Evolutionary conservation across 208 protist species (phyloP).

Genomic region (Vickermania ingenoplastis): DNA sequence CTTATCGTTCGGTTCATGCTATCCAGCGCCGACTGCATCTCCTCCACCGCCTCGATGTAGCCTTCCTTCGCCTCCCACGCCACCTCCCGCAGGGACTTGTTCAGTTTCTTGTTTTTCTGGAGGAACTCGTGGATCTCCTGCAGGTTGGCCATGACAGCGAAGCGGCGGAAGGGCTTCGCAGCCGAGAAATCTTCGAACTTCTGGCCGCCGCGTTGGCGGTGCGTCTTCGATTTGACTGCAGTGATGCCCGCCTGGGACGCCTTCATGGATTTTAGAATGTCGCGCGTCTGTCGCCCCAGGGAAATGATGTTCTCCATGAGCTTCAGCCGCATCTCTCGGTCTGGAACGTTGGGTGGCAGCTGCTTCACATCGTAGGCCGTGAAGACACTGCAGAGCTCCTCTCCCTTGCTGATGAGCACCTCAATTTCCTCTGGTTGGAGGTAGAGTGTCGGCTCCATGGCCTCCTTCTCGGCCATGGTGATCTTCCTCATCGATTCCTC

Average conservation of each 20-base stretch:
- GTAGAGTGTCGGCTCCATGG: slow-evolving; percentile 73
- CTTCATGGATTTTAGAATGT: slow-evolving; percentile 83
- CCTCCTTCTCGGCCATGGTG: slow-evolving; percentile 61
- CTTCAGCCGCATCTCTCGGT: slow-evolving; percentile 51
- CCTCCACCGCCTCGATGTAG: slow-evolving; percentile 44
- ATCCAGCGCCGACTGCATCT: slow-evolving; percentile 41
- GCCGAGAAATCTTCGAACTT: slow-evolving; percentile 85
- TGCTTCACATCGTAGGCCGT: slow-evolving; percentile 49
- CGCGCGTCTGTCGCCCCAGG: slow-evolving; percentile 63
- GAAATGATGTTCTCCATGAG: slow-evolving; percentile 74
- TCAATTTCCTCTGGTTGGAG: slow-evolving; percentile 69
- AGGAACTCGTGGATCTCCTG: slow-evolving; percentile 45
- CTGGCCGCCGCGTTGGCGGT: slow-evolving; percentile 54
- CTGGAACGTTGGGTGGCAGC: slow-evolving; percentile 60
- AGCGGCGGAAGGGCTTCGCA: slow-evolving; percentile 78
- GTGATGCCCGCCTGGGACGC: slow-evolving; percentile 41
- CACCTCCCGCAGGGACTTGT: slow-evolving; percentile 59
- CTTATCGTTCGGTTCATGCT: slow-evolving; percentile 37
- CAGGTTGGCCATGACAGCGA: slow-evolving; percentile 47
- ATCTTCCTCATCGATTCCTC: slow-evolving; percentile 36
- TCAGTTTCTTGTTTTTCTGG: slow-evolving; percentile 41
- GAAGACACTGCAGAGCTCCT: slow-evolving; percentile 57
- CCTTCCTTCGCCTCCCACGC: slow-evolving; percentile 67
- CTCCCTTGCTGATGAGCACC: slow-evolving; percentile 40
- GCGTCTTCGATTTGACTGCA: slow-evolving; percentile 71